phyloP scores from a whole-genome alignment of 257 asterid genomes.

The Verbena officinalis region DNA sequence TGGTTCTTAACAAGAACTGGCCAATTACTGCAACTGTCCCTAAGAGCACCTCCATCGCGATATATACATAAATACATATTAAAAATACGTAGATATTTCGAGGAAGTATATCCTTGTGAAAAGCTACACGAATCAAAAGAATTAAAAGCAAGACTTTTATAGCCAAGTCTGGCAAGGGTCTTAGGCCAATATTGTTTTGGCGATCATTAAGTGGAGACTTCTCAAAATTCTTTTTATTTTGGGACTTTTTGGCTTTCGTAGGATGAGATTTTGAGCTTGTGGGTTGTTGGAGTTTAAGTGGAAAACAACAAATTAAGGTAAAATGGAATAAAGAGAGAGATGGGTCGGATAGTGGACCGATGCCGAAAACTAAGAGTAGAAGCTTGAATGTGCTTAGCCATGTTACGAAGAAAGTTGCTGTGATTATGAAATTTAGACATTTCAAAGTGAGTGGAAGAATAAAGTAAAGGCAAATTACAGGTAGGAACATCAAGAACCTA shows the following conservation, averaged over 20 bases:
- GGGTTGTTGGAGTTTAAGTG: conserved; percentile 30
- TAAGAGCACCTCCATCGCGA: conserved; percentile 37
- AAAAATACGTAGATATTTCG: conserved; percentile 18
- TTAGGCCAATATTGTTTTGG: background rate
- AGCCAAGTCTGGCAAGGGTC: conserved; percentile 11
- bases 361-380: conserved; percentile 44
- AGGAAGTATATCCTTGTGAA: conserved; percentile 23
- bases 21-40: conserved; percentile 25
- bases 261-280: conserved; percentile 13
- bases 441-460: conserved; percentile 41
- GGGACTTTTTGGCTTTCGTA: background rate
- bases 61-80: conserved; percentile 22
- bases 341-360: conserved; percentile 49
- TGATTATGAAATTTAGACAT: conserved; percentile 27
- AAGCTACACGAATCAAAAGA: conserved; percentile 24
- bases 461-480: conserved; percentile 32
- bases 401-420: conserved; percentile 43
- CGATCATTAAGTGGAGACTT: background rate
- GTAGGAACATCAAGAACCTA: conserved; percentile 43
- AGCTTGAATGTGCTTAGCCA: conserved; percentile 54
- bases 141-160: conserved; percentile 15
- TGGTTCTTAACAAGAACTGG: conserved; percentile 13
- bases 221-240: background rate
- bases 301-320: conserved; percentile 30
- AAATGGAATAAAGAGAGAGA: conserved; percentile 42